Evolutionary conservation across 495 filamentous ascomycete species (phyloP).

Genomic region (Terfezia claveryi): DNA sequence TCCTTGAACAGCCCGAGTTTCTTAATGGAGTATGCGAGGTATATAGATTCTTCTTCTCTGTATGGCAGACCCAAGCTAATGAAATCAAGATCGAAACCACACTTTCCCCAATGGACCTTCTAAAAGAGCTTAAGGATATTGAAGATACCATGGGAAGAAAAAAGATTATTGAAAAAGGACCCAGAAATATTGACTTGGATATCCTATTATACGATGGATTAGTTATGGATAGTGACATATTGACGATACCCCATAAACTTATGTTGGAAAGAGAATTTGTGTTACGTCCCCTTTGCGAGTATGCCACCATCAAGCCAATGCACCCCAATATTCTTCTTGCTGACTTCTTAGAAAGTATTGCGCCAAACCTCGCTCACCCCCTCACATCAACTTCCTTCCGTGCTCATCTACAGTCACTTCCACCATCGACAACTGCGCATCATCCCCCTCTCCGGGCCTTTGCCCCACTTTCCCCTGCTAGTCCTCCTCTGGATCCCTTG

Average conservation of each 20-base stretch:
- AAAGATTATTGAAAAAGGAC: constrained; percentile 80
- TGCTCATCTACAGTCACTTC: constrained; percentile 43
- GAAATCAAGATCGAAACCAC: constrained; percentile 54
- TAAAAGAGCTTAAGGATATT: constrained; percentile 62
- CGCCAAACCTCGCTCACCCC: constrained; percentile 13
- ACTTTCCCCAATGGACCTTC: constrained; percentile 47
- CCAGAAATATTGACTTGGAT: constrained; percentile 81
- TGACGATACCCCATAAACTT: constrained; percentile 62
- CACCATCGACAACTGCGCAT: constrained; percentile 24
- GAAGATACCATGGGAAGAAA: constrained; percentile 55
- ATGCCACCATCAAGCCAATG: constrained; percentile 12
- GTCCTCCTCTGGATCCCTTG: constrained; percentile 40
- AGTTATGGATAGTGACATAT: constrained; percentile 39
- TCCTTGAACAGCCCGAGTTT: constrained; percentile 67
- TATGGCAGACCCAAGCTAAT: not conserved
- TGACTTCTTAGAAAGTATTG: constrained; percentile 5
- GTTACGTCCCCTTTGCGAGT: constrained; percentile 73
- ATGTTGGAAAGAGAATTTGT: constrained; percentile 92
- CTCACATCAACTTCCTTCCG: constrained; percentile 19
- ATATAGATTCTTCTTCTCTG: constrained; percentile 13
- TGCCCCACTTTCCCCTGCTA: constrained; percentile 39
- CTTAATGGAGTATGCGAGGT: constrained; percentile 92
- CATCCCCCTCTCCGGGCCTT: constrained; percentile 38
- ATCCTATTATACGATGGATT: constrained; percentile 69
- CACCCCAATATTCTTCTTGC: not conserved